These are phyloP conservation scores for Pythium sukuiense DNA, from an alignment of 352 stramenopile genomes.

Conservation along the genomic window DNA sequence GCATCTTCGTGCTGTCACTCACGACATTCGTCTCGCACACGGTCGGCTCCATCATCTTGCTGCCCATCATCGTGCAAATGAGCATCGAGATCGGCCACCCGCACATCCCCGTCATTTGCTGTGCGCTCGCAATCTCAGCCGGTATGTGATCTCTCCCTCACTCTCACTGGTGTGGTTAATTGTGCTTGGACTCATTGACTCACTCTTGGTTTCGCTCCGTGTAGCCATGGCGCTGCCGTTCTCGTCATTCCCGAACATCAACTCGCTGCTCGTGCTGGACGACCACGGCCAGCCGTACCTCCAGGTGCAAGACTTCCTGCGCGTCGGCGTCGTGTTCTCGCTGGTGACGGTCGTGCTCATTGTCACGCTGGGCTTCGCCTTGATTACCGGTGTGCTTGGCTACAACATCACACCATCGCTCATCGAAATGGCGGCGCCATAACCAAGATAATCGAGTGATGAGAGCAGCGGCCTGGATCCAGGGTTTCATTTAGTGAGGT, in stretches of 20 bases:
- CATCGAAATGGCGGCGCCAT: background rate
- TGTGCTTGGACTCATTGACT: background rate
- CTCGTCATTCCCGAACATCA: constrained; percentile 93
- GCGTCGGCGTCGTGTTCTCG: constrained; percentile 84
- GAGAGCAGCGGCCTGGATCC: too few relatives aligned
- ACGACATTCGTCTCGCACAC: constrained; percentile 94
- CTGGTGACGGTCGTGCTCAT: constrained; percentile 84
- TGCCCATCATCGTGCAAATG: constrained; percentile 92
- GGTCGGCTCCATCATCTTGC: constrained; percentile 90
- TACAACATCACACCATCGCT: constrained; percentile 58
- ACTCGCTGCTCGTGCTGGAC: constrained; percentile 89
- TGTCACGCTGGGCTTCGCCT: constrained; percentile 79
- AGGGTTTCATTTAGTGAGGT: too few relatives aligned
- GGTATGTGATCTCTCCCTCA: constrained; percentile 37
- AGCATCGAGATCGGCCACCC: constrained; percentile 84
- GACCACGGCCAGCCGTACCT: constrained; percentile 88
- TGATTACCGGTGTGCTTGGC: constrained; percentile 82
- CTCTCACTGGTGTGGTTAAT: background rate
- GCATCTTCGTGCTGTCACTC: constrained; percentile 81
- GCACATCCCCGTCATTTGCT: constrained; percentile 86
- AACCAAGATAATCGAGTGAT: background rate
- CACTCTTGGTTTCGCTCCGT: background rate
- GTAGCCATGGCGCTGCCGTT: constrained; percentile 90
- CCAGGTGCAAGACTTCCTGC: constrained; percentile 86
- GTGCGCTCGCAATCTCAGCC: constrained; percentile 84